A percentile compares a stretch with the other conserved stretches of the same genome.
These are phyloP conservation scores for Agastache rugosa DNA, from an alignment of 257 asterid genomes.

Conservation along the genomic window DNA sequence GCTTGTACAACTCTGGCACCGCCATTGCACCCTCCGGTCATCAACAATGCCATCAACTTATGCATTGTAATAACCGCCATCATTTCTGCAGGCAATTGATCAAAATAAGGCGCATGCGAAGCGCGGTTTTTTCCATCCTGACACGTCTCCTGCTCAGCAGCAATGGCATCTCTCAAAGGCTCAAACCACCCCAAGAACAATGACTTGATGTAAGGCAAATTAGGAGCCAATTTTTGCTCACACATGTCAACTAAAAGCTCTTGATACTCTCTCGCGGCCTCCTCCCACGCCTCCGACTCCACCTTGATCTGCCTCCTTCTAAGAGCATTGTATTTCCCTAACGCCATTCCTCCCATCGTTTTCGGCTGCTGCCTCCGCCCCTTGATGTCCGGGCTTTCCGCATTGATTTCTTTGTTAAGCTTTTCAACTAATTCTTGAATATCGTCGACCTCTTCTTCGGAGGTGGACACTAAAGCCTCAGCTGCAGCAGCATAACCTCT, in stretches of 20 bases:
- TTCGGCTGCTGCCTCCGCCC: constrained; percentile 56
- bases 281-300: constrained; percentile 94
- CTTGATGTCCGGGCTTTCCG: constrained; percentile 21
- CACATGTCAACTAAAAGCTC: constrained; percentile 91
- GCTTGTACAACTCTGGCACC: constrained; percentile 86
- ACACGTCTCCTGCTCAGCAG: constrained; percentile 76
- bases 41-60: constrained; percentile 83
- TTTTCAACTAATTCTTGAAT: constrained; percentile 59
- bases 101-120: constrained; percentile 65
- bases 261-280: constrained; percentile 86
- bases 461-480: constrained; percentile 75
- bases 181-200: constrained; percentile 97
- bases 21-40: constrained; percentile 83
- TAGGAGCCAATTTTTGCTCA: constrained; percentile 92
- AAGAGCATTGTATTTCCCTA: constrained; percentile 66
- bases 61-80: constrained; percentile 98
- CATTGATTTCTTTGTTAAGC: constrained; percentile 50
- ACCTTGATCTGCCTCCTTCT: constrained; percentile 79
- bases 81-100: constrained; percentile 86
- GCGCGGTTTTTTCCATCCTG: constrained; percentile 53
- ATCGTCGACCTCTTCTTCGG: constrained; percentile 88
- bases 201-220: constrained; percentile 88
- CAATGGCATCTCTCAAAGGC: constrained; percentile 85
- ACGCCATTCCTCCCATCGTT: constrained; percentile 66
- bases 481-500: constrained; percentile 80